Conservation (phyloP, 2,329 filamentous ascomycete species). For the Pyrenophora graminea region DNA sequence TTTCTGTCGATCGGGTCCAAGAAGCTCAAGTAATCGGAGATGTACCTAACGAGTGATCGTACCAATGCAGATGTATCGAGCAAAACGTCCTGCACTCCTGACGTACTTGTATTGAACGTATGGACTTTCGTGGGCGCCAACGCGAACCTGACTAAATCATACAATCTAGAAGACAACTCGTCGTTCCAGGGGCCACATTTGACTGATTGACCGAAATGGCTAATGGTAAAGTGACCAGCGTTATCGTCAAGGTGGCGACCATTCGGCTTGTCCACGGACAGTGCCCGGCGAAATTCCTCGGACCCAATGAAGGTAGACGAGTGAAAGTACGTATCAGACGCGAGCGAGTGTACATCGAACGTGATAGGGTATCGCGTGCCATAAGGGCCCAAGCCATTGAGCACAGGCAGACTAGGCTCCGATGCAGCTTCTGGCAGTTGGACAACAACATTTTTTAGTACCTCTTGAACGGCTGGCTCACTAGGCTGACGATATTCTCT, state of each 20-base stretch:
- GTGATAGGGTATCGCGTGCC: conserved; percentile 56
- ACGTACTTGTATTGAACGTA: neutral
- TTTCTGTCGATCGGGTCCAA: conserved; percentile 59
- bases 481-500: conserved; percentile 53
- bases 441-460: conserved; percentile 7
- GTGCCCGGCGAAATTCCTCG: conserved; percentile 55
- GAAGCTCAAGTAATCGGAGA: conserved; percentile 56
- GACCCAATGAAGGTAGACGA: conserved; percentile 62
- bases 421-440: conserved; percentile 7
- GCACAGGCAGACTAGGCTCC: conserved; percentile 8
- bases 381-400: conserved; percentile 54
- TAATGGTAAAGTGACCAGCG: conserved; percentile 47
- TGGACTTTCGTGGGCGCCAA: conserved; percentile 9
- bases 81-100: conserved; percentile 3
- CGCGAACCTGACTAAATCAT: conserved; percentile 14
- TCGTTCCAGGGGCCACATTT: conserved; percentile 62
- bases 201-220: conserved; percentile 39
- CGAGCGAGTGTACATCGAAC: conserved; percentile 58
- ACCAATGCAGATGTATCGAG: conserved; percentile 32
- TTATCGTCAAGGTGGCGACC: conserved; percentile 50
- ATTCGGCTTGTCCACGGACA: conserved; percentile 30
- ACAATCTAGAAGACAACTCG: conserved; percentile 52
- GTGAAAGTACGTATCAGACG: conserved; percentile 60
- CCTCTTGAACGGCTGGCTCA: conserved; percentile 36
- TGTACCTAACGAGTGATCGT: conserved; percentile 56